phyloP scores from a whole-genome alignment of 768 basidiomycete species.

The Termitomyces sp. region DNA sequence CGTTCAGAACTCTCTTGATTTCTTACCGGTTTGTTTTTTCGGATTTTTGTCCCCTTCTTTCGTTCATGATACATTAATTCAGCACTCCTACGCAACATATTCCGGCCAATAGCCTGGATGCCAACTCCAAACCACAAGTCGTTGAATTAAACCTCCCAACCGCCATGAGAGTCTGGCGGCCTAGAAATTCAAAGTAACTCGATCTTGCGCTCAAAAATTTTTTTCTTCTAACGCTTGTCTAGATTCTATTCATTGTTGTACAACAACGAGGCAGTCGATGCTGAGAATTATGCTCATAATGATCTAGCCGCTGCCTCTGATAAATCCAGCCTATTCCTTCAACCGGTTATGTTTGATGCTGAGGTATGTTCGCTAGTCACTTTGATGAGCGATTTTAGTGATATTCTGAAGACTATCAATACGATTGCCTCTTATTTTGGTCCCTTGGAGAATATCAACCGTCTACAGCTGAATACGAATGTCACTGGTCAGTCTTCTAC shows the following conservation, averaged over 20 bases:
- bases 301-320: conserved; percentile 16
- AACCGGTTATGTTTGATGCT: conserved; percentile 57
- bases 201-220: background rate
- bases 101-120: conserved; percentile 16
- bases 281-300: conserved; percentile 25
- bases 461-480: conserved; percentile 19
- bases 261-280: conserved; percentile 50
- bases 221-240: background rate
- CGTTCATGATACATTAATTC: background rate
- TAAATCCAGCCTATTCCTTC: conserved; percentile 39
- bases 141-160: conserved; percentile 47
- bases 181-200: conserved; percentile 47
- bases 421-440: conserved; percentile 61
- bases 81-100: conserved; percentile 38
- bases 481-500: conserved; percentile 13
- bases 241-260: conserved; percentile 47
- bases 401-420: conserved; percentile 40
- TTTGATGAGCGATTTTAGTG: background rate
- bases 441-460: conserved; percentile 51
- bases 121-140: conserved; percentile 20
- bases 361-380: conserved; percentile 36
- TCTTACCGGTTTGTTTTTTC: conserved; percentile 61
- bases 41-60: background rate
- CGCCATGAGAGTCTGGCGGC: conserved; percentile 60
- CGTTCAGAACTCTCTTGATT: conserved; percentile 68